Percentiles rank a stretch among this genome's conserved stretches.
Evolutionary conservation across 73 alveolate species (phyloP).

Genomic region (Paramecium bursaria): DNA sequence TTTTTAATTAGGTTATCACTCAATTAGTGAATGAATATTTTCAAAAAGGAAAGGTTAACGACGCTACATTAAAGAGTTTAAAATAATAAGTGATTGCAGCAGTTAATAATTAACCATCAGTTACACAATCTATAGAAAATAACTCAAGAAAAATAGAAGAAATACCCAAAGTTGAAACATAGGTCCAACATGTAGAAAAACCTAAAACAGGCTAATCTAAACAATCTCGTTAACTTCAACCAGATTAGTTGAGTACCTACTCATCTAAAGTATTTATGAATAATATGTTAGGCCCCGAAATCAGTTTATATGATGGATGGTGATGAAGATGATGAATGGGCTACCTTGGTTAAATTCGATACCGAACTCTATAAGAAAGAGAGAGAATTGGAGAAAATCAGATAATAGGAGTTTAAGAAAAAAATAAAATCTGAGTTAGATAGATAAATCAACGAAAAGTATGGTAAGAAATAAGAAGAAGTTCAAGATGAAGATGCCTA

Average conservation of each 20-base stretch:
- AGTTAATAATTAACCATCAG: slow-evolving; percentile 26
- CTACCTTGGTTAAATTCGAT: slow-evolving; percentile 68
- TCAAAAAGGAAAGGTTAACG: slow-evolving; percentile 45
- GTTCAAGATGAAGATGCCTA: slow-evolving; percentile 67
- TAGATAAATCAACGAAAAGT: slow-evolving; percentile 63
- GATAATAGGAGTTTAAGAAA: slow-evolving; percentile 68
- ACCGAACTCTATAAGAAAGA: slow-evolving; percentile 70
- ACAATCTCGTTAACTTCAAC: slow-evolving; percentile 1
- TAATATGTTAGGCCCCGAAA: slow-evolving; percentile 60
- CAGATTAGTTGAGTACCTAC: no score
- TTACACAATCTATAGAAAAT: not conserved
- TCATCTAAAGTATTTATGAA: slow-evolving; percentile 23
- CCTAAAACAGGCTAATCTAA: not conserved
- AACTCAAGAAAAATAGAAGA: not conserved
- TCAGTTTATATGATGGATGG: slow-evolving; percentile 71
- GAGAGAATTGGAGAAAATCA: slow-evolving; percentile 51
- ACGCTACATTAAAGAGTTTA: slow-evolving; percentile 58
- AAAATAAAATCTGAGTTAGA: slow-evolving; percentile 66
- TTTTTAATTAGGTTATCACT: slow-evolving; percentile 24
- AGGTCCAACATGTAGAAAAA: not conserved
- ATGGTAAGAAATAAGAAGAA: slow-evolving; percentile 35
- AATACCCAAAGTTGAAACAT: not conserved
- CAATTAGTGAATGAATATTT: slow-evolving; percentile 37
- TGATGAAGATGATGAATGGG: slow-evolving; percentile 73
- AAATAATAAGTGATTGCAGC: slow-evolving; percentile 20